Percentiles rank a stretch among this genome's conserved stretches.
phyloP scores from a whole-genome alignment of 1,139 yeast species.

The Pichia sp. region DNA sequence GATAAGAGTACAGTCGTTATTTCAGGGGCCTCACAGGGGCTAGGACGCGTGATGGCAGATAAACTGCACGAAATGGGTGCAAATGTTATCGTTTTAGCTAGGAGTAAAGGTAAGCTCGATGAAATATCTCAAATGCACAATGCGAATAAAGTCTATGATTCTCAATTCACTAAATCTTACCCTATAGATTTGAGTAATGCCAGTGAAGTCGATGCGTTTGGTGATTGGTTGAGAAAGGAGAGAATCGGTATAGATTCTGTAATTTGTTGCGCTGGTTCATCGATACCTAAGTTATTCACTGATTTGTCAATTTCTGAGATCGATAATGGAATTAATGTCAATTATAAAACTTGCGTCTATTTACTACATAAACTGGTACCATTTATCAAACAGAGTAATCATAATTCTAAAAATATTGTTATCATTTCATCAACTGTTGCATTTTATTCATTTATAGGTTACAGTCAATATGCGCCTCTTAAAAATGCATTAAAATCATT shows the following conservation, averaged over 20 bases:
- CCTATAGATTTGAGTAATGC: slow-evolving; percentile 65
- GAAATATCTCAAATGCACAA: slow-evolving; percentile 31
- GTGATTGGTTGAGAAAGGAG: slow-evolving; percentile 23
- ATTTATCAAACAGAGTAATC: slow-evolving; percentile 30
- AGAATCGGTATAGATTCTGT: slow-evolving; percentile 55
- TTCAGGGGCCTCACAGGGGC: slow-evolving; percentile 93
- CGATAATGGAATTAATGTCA: slow-evolving; percentile 52
- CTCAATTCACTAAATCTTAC: slow-evolving; percentile 39
- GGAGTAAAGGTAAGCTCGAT: slow-evolving; percentile 56
- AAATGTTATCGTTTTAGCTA: slow-evolving; percentile 63
- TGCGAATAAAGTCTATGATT: slow-evolving; percentile 41
- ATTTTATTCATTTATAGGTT: slow-evolving; percentile 84
- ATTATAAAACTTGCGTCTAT: slow-evolving; percentile 68
- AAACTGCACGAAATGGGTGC: slow-evolving; percentile 48
- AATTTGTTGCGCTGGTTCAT: slow-evolving; percentile 83
- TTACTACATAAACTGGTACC: slow-evolving; percentile 57
- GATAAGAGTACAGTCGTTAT: slow-evolving; percentile 60
- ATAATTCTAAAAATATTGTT: slow-evolving; percentile 48
- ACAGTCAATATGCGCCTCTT: slow-evolving; percentile 81
- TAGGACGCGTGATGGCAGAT: slow-evolving; percentile 74
- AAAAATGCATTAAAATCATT: slow-evolving; percentile 77
- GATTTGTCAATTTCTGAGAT: slow-evolving; percentile 59
- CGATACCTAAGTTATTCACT: slow-evolving; percentile 68
- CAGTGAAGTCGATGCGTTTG: slow-evolving; percentile 35
- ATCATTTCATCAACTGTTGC: slow-evolving; percentile 78